Base-by-base conservation (phyloP, 306 rosid species). In the Ceratonia siliqua region DNA sequence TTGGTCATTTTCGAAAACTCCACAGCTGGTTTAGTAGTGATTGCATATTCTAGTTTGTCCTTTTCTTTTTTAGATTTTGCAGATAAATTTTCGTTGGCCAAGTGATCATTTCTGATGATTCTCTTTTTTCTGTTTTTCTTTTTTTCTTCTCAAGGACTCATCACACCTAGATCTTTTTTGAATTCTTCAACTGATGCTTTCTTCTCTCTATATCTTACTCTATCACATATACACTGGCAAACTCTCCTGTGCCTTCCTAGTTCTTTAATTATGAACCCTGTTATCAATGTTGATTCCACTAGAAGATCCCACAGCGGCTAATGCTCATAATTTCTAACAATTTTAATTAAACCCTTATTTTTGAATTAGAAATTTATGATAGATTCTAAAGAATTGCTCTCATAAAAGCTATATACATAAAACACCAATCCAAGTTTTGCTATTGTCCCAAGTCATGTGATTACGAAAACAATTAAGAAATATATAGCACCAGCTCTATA, bases 1-100 rank as follows among this genome's bases (percentile, higher is more conserved):
- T 78, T 80, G 82, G 70, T 74, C 84, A 84, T 69, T 73, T 88
- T 79, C 85, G 85, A 88, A 76, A 84, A 77, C 79, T 84, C 87
- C 87, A 82, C n/a, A 3, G 12, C 17, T 74, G 74, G 55, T 79
- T 68, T 22, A 62, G 77, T 22, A 62, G 77, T 76, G 74, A 74
- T 83, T 76, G 77, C 68, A 70, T 73, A 45, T 83, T 78, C 70
- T 50, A 33, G 41, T 80, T 78, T 79, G 79, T 82, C 83, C 33
- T 76, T 63, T 73, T 81, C 27, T 53, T 5, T 67, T 61, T 68
- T 24, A 42, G 20, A 15, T 82, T 77, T 38, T 76, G 58, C 71
- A 43, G 73, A 77, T 27, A 61, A 73, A 75, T 6, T 21, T 61
- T 52, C 22, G 53, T 69, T 55, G 38, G 21, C 13, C 35, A 68